phyloP scores from a whole-genome alignment of 768 basidiomycete species.

The Russula earlei region DNA sequence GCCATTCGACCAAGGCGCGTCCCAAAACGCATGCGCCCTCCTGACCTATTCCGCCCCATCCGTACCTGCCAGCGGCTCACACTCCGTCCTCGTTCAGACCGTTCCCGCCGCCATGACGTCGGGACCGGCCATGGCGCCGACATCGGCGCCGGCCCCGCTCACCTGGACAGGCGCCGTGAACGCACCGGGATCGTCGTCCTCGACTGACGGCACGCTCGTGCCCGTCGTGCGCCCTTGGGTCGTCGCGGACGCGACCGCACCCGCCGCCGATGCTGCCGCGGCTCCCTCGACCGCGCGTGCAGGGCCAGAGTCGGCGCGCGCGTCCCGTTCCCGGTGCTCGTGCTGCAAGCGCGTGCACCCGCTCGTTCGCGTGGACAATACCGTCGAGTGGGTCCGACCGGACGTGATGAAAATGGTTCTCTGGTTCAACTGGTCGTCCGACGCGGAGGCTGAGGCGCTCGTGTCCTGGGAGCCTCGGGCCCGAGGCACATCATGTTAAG shows the following conservation, averaged over 20 bases:
- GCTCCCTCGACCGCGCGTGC: not conserved
- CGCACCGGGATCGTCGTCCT: not conserved
- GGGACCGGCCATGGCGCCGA: not conserved
- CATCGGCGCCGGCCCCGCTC: not conserved
- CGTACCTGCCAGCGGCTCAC: not conserved
- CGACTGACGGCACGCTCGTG: not conserved
- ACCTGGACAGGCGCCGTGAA: not conserved
- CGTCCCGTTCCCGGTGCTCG: not conserved
- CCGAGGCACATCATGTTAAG: not conserved
- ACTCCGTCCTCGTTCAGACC: too few species aligned
- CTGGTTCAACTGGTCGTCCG: not conserved
- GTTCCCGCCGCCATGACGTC: not conserved
- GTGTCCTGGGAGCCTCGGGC: not conserved
- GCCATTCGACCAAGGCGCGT: not conserved
- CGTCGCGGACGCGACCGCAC: not conserved
- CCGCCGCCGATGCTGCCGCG: not conserved
- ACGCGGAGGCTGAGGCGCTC: conserved; percentile 5
- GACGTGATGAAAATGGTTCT: conserved; percentile 6
- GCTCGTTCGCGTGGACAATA: not conserved
- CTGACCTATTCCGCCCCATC: not conserved
- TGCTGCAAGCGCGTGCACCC: not conserved
- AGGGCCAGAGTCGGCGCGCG: not conserved
- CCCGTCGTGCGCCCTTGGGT: not conserved
- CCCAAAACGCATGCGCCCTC: not conserved
- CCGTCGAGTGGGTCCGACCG: conserved; percentile 6